These are phyloP conservation scores for Linnemannia hyalina DNA, from an alignment of 192 early-diverging fungal genomes.

Conservation along the genomic window DNA sequence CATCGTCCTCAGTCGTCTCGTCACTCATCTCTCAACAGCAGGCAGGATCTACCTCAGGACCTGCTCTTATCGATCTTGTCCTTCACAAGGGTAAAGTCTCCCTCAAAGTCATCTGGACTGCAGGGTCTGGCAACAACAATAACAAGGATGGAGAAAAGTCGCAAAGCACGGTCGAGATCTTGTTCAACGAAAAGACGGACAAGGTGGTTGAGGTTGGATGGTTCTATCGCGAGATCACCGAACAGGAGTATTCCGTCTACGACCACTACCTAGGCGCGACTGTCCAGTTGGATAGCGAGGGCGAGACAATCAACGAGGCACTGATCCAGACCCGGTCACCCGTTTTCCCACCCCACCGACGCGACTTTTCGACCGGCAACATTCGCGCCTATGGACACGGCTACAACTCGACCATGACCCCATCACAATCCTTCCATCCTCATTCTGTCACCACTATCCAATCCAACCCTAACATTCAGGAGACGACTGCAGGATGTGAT, in stretches of 20 bases:
- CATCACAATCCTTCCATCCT: conserved; percentile 46
- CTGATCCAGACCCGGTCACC: conserved; percentile 41
- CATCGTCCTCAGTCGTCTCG: conserved; percentile 18
- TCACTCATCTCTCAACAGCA: conserved; percentile 30
- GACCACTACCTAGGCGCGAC: conserved; percentile 52
- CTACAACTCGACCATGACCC: conserved; percentile 39
- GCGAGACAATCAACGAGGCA: conserved; percentile 38
- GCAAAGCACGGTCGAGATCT: conserved; percentile 16
- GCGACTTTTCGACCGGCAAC: conserved; percentile 24
- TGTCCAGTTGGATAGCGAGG: conserved; percentile 29
- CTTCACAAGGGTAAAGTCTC: conserved; percentile 8
- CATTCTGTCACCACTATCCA: conserved; percentile 50
- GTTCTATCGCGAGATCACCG: conserved; percentile 52
- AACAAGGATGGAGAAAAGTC: background rate
- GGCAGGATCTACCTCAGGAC: conserved; percentile 21
- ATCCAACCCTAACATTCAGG: conserved; percentile 38
- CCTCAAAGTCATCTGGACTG: conserved; percentile 45
- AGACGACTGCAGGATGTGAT: conserved; percentile 34
- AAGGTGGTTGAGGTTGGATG: conserved; percentile 47
- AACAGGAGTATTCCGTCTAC: conserved; percentile 21
- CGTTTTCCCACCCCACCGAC: conserved; percentile 50
- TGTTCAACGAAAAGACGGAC: conserved; percentile 36
- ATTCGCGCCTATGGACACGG: conserved; percentile 32
- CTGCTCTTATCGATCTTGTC: conserved; percentile 46
- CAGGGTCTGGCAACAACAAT: background rate